Conservation (phyloP, 1,284 basidiomycete genomes). For the Caloboletus firmus region DNA sequence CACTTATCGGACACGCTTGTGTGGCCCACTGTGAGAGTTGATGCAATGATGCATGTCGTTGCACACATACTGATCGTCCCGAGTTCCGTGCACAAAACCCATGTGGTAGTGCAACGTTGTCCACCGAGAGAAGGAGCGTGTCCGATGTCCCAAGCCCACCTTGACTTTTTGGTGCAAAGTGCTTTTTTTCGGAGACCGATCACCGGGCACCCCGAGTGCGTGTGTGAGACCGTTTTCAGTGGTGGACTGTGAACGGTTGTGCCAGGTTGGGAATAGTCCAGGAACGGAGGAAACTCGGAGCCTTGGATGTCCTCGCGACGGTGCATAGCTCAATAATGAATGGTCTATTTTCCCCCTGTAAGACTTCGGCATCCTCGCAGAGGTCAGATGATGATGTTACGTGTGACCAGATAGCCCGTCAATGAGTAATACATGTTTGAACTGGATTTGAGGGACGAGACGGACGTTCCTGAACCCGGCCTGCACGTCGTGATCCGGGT, state of each 20-base stretch:
- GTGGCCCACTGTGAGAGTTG: not conserved
- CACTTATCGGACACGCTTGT: not conserved
- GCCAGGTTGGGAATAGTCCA: not conserved
- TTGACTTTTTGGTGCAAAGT: constrained; percentile 9
- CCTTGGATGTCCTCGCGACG: not conserved
- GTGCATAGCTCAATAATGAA: no score
- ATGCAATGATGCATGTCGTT: constrained; percentile 3
- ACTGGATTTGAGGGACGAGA: not conserved
- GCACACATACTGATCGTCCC: constrained; percentile 9
- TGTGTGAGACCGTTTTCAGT: not conserved
- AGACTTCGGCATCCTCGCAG: constrained; percentile 10
- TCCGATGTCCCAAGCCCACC: not conserved
- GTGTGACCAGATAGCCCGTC: no score
- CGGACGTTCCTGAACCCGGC: constrained; percentile 13
- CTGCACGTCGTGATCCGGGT: constrained; percentile 18
- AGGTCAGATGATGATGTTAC: constrained; percentile 13
- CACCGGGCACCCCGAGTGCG: not conserved
- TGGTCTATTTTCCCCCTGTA: no score
- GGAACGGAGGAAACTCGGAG: constrained; percentile 1
- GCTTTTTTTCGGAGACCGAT: constrained; percentile 9
- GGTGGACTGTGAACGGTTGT: not conserved
- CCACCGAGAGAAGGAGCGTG: not conserved
- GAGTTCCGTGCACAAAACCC: not conserved
- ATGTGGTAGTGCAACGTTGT: constrained; percentile 12
- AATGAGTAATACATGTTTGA: constrained; percentile 3